Evolutionary conservation across 2,329 filamentous ascomycete genomes (phyloP).

Genomic region (Tolypocladium ovalisporum): DNA sequence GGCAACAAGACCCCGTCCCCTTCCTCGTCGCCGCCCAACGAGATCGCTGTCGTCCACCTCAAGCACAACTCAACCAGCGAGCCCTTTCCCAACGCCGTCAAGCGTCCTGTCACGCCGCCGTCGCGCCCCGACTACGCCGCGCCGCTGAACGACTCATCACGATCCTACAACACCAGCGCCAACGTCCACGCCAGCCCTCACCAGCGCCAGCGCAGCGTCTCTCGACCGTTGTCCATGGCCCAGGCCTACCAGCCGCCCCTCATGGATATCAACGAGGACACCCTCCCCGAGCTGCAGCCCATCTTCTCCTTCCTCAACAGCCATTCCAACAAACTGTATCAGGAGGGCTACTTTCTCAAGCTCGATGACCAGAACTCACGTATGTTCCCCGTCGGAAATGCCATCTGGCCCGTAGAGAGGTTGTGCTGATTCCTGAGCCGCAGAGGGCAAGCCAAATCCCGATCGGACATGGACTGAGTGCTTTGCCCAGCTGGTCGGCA

Average conservation of each 20-base stretch:
- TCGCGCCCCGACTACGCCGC: constrained; percentile 29
- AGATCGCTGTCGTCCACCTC: constrained; percentile 19
- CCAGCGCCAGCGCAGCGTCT: constrained; percentile 36
- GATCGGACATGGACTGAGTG: constrained; percentile 93
- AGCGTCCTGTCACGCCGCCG: constrained; percentile 27
- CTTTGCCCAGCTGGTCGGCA: constrained; percentile 93
- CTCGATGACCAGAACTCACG: constrained; percentile 87
- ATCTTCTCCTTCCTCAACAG: constrained; percentile 92
- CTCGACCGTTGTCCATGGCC: constrained; percentile 75
- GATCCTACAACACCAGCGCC: constrained; percentile 19
- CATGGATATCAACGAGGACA: constrained; percentile 78
- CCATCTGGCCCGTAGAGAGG: not conserved
- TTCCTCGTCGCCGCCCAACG: constrained; percentile 31
- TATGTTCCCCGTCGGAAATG: constrained; percentile 36
- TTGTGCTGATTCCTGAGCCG: not conserved
- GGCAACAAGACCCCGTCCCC: constrained; percentile 33
- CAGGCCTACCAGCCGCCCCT: constrained; percentile 76
- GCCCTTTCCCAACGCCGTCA: constrained; percentile 21
- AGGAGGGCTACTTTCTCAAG: constrained; percentile 96
- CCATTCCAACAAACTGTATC: constrained; percentile 92
- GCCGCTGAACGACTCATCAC: constrained; percentile 29
- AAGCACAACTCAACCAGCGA: constrained; percentile 17
- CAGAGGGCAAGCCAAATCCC: constrained; percentile 75
- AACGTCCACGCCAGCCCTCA: not conserved
- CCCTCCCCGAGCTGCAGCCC: constrained; percentile 82